Evolutionary conservation across 495 filamentous ascomycete species (phyloP), one percentile per base, ranked within the genome.

Genomic region (Tuber microsphaerosporum): DNA sequence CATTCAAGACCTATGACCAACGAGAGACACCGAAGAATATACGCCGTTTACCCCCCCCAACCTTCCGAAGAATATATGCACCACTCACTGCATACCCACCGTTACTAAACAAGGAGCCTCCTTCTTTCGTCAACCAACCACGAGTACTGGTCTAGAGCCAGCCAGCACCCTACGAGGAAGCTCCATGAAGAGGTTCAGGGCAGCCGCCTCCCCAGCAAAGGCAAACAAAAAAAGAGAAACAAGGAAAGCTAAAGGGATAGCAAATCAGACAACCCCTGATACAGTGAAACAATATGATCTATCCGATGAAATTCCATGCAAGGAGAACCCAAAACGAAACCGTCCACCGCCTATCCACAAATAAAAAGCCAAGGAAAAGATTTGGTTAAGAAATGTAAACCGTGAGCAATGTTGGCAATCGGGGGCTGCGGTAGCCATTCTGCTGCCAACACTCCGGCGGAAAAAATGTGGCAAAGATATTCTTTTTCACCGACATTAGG

Each of bases 231-330:
- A 16, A 65, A 65, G 56, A 34, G 56, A 65, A 34, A 65, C 26
- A 65, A 14, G 56, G 34, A 65, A 34, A 65, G 56, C 56, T 34
- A 65, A 65, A 65, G 31, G 56, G 31, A 65, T 5, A 34, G 56
- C 26, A 65, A 65, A 65, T 65, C n/a, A 65, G 26, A 65, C 56
- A 65, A 65, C 56, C 56, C 56, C 56, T 65, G 56, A 65, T 65
- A 65, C n/a, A 65, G 56, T 65, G 56, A 65, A 65, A 65, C 56
- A 65, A 65, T 65, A 65, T 65, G 56, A 34, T 65, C 56, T 65
- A 65, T 65, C 56, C 56, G 56, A 65, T 34, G 56, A 65, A 65
- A 65, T 65, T 65, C 56, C 56, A 65, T 65, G 56, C 56, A 65
- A 65, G 56, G 56, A 65, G 26, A 65, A 65, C 56, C 56, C 56